Evolutionary conservation across 495 filamentous ascomycete genomes (phyloP).

Genomic region (Penicillium psychrofluorescens): DNA sequence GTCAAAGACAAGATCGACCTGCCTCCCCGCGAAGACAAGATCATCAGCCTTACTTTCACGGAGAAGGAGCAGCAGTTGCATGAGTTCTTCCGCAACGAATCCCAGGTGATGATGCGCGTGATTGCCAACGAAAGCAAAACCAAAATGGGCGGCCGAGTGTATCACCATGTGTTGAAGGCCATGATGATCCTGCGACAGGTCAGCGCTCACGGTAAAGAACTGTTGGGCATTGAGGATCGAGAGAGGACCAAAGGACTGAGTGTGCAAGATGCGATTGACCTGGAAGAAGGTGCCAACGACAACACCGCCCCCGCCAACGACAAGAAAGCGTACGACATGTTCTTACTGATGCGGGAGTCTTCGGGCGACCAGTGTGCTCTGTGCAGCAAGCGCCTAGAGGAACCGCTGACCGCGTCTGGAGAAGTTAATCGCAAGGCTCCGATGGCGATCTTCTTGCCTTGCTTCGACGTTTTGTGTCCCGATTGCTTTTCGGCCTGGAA

Average conservation of each 20-base stretch:
- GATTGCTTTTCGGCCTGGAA: slow-evolving; percentile 52
- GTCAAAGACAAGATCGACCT: slow-evolving; percentile 86
- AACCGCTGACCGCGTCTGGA: slow-evolving; percentile 32
- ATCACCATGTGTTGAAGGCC: slow-evolving; percentile 81
- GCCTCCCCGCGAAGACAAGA: slow-evolving; percentile 63
- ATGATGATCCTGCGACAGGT: slow-evolving; percentile 86
- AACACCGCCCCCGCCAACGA: slow-evolving; percentile 47
- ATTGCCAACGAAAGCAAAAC: slow-evolving; percentile 44
- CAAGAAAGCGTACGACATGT: slow-evolving; percentile 72
- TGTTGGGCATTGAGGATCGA: slow-evolving; percentile 76
- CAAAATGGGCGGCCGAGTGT: slow-evolving; percentile 71
- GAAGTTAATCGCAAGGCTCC: slow-evolving; percentile 49
- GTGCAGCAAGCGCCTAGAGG: slow-evolving; percentile 58
- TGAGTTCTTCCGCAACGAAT: slow-evolving; percentile 57
- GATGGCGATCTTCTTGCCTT: slow-evolving; percentile 73
- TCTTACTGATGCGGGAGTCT: slow-evolving; percentile 71
- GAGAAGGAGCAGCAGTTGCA: slow-evolving; percentile 48
- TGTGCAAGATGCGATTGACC: slow-evolving; percentile 72
- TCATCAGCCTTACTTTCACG: slow-evolving; percentile 53
- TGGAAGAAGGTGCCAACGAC: slow-evolving; percentile 66
- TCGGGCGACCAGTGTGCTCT: slow-evolving; percentile 60
- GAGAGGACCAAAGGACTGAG: slow-evolving; percentile 71
- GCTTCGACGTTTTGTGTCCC: slow-evolving; percentile 75
- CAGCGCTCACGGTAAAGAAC: slow-evolving; percentile 84
- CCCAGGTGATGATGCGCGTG: slow-evolving; percentile 51